Conservation (phyloP, 2,329 filamentous ascomycete species). For the Didymella arachidicola region DNA sequence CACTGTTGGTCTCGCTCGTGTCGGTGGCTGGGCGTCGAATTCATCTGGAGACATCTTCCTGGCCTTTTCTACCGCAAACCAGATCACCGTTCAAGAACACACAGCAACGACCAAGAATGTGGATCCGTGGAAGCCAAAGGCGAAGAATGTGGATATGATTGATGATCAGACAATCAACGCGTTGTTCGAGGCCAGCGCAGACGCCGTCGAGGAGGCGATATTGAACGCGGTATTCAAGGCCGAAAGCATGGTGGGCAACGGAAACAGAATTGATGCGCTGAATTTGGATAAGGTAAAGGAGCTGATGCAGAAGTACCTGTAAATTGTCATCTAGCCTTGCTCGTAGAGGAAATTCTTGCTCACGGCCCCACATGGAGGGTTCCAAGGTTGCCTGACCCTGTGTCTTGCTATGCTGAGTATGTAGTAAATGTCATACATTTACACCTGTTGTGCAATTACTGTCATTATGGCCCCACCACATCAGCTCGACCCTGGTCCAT, state of each 20-base stretch:
- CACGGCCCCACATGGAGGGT: background rate
- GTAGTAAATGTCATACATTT: background rate
- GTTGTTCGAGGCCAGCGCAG: slow-evolving; percentile 67
- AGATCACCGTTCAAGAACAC: slow-evolving; percentile 56
- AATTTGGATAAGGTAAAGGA: slow-evolving; percentile 47
- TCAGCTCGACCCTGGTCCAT: background rate
- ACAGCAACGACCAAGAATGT: slow-evolving; percentile 30
- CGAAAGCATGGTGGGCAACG: slow-evolving; percentile 64
- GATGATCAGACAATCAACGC: slow-evolving; percentile 68
- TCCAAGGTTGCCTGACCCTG: background rate
- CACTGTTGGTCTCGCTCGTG: slow-evolving; percentile 66
- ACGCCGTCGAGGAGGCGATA: slow-evolving; percentile 71
- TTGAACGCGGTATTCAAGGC: slow-evolving; percentile 70
- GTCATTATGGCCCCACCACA: background rate
- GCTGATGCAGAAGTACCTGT: slow-evolving; percentile 48
- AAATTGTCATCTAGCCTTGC: slow-evolving; percentile 2
- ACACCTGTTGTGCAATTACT: background rate
- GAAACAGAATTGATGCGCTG: slow-evolving; percentile 53
- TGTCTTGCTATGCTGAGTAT: background rate
- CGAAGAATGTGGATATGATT: slow-evolving; percentile 59
- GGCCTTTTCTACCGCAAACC: slow-evolving; percentile 69
- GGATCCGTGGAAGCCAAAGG: slow-evolving; percentile 49
- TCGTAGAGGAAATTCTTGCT: background rate
- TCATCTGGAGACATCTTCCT: slow-evolving; percentile 72
- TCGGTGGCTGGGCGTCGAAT: slow-evolving; percentile 69